Percentiles rank a stretch among this genome's conserved stretches.
Evolutionary conservation across 1,139 yeast species (phyloP).

Genomic region (Geotrichum carabidarum): DNA sequence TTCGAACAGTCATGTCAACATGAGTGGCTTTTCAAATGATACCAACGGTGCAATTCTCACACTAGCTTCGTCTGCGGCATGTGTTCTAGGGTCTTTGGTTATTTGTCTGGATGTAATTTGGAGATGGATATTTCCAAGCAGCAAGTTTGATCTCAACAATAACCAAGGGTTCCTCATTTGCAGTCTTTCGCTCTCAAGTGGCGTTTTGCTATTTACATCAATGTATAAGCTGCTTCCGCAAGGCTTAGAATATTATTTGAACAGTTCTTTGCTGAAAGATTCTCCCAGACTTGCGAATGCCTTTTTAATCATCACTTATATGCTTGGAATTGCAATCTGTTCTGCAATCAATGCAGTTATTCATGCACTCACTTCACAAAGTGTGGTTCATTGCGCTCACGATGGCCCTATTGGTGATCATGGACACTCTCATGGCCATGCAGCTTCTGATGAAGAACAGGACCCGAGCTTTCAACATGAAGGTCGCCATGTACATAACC

Average conservation of each 20-base stretch:
- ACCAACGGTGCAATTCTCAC: constrained; percentile 57
- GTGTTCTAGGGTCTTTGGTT: constrained; percentile 54
- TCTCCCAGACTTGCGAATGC: constrained; percentile 34
- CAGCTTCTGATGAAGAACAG: not conserved
- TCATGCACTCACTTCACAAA: constrained; percentile 71
- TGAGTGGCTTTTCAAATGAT: constrained; percentile 28
- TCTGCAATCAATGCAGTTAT: constrained; percentile 55
- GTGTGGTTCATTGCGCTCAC: constrained; percentile 83
- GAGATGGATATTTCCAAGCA: constrained; percentile 36
- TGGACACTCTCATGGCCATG: constrained; percentile 30
- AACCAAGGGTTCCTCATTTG: constrained; percentile 59
- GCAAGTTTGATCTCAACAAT: constrained; percentile 49
- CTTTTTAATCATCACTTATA: constrained; percentile 48
- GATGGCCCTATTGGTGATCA: constrained; percentile 28
- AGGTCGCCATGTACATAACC: constrained; percentile 24
- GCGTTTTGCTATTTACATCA: constrained; percentile 63
- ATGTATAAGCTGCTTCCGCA: constrained; percentile 70
- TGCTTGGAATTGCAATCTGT: constrained; percentile 59
- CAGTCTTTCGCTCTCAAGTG: constrained; percentile 68
- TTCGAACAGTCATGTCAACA: constrained; percentile 46
- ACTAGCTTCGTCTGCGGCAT: constrained; percentile 51
- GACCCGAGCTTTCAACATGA: constrained; percentile 21
- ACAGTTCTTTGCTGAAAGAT: constrained; percentile 24
- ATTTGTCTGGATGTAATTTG: constrained; percentile 51
- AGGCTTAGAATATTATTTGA: constrained; percentile 42